These are phyloP conservation scores for Starmera stellimalicola DNA, from an alignment of 1,139 yeast species.

Conservation along the genomic window DNA sequence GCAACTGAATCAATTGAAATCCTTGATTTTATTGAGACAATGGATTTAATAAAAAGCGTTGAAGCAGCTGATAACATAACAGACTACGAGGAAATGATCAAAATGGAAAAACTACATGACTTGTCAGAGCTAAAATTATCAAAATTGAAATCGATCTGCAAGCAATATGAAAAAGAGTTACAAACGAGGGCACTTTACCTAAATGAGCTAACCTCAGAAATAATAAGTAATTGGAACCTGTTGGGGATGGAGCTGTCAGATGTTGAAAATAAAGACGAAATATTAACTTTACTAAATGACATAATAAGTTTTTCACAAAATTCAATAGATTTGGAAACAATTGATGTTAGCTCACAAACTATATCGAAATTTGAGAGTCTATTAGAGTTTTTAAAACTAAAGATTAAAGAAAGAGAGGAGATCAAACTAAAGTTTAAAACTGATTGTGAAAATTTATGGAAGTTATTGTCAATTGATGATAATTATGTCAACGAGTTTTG, in stretches of 20 bases:
- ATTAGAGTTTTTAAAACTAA: conserved; percentile 13
- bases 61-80: conserved; percentile 6
- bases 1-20: conserved; percentile 3
- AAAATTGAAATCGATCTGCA: conserved; percentile 7
- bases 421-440: conserved; percentile 15
- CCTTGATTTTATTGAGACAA: conserved; percentile 7
- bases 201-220: conserved; percentile 5
- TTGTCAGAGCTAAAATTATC: conserved; percentile 16
- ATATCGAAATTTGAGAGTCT: background rate
- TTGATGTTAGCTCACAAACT: background rate
- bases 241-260: conserved; percentile 3
- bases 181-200: conserved; percentile 4
- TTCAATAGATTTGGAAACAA: conserved; percentile 1
- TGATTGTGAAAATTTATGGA: conserved; percentile 41
- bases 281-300: background rate
- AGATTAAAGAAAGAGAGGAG: conserved; percentile 14
- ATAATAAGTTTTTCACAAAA: conserved; percentile 1
- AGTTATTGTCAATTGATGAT: conserved; percentile 36
- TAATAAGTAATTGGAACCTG: conserved; percentile 3
- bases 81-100: conserved; percentile 16
- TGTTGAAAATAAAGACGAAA: background rate
- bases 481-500: conserved; percentile 28
- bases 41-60: conserved; percentile 4
- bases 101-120: conserved; percentile 16
- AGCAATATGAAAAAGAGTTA: conserved; percentile 10